phyloP scores from a whole-genome alignment of 768 basidiomycete genomes.

The Boletus tomentosulus region DNA sequence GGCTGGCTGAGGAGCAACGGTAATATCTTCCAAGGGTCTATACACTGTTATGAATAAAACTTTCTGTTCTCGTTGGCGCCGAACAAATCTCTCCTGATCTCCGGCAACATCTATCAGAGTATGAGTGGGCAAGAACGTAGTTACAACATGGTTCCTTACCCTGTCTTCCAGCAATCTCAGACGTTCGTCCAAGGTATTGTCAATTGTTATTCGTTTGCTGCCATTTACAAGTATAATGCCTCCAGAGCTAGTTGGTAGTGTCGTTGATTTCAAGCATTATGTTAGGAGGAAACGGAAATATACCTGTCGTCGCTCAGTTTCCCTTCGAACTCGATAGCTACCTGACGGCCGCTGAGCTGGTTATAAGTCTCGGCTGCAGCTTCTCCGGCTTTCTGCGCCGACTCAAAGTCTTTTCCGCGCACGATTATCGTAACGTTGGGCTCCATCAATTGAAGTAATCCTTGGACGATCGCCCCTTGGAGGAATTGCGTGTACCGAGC shows the following conservation, averaged over 20 bases:
- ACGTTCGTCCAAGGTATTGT: conserved; percentile 94
- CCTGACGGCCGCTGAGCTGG: conserved; percentile 69
- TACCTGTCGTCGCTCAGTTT: conserved; percentile 66
- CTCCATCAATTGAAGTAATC: conserved; percentile 79
- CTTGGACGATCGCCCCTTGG: conserved; percentile 81
- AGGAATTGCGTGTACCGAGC: conserved; percentile 78
- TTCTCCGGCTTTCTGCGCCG: conserved; percentile 59
- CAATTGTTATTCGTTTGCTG: conserved; percentile 75
- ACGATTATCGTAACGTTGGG: conserved; percentile 60
- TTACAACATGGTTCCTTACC: too few species aligned
- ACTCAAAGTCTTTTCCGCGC: conserved; percentile 61
- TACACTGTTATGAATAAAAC: too few species aligned
- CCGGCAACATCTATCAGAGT: too few species aligned
- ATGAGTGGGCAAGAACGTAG: too few species aligned
- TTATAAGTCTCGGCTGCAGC: conserved; percentile 65
- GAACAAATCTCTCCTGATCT: too few species aligned
- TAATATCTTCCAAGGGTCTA: not conserved
- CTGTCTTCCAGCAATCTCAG: conserved; percentile 72
- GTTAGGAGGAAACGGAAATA: conserved; percentile 17
- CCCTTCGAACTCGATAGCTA: conserved; percentile 57
- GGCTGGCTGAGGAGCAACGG: not conserved
- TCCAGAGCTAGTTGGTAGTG: conserved; percentile 55
- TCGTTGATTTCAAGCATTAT: not conserved
- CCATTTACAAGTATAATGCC: conserved; percentile 77
- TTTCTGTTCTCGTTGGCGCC: too few species aligned